Evolutionary conservation across 805 yeast genomes (phyloP).

Genomic region (Wickerhamomyces rabaulensis): DNA sequence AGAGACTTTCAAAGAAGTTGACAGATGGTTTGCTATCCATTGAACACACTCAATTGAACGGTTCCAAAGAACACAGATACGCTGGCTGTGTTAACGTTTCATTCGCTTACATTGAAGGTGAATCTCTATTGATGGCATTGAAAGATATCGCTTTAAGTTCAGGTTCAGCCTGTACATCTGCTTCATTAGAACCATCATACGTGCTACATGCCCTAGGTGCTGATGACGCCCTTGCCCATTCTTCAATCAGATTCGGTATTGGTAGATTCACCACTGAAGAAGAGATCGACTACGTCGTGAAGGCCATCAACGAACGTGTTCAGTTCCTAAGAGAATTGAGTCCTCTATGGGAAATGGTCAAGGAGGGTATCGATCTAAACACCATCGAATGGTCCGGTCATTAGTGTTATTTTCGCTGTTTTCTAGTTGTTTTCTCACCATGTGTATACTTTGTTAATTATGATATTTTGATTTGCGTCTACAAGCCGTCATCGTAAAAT

Average conservation of each 20-base stretch:
- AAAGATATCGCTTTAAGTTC: slow-evolving; percentile 94
- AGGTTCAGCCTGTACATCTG: slow-evolving; percentile 98
- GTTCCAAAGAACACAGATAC: slow-evolving; percentile 68
- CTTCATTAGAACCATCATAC: slow-evolving; percentile 95
- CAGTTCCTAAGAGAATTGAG: slow-evolving; percentile 85
- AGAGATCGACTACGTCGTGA: slow-evolving; percentile 89
- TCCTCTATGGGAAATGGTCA: slow-evolving; percentile 99
- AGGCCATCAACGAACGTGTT: slow-evolving; percentile 86
- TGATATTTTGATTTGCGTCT: neutral
- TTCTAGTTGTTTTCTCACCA: neutral
- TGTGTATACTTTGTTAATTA: neutral
- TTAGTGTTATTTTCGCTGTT: slow-evolving; percentile 25
- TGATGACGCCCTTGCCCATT: slow-evolving; percentile 96
- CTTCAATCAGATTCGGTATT: slow-evolving; percentile 95
- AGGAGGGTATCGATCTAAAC: slow-evolving; percentile 92
- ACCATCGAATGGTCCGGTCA: slow-evolving; percentile 98
- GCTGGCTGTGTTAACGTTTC: slow-evolving; percentile 96
- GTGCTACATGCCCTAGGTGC: slow-evolving; percentile 96
- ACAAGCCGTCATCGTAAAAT: too few species aligned
- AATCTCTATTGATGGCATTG: slow-evolving; percentile 93
- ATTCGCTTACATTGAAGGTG: slow-evolving; percentile 97
- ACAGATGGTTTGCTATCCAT: slow-evolving; percentile 67
- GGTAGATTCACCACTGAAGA: slow-evolving; percentile 97
- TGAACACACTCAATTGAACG: slow-evolving; percentile 88
- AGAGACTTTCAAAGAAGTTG: slow-evolving; percentile 66